These are phyloP conservation scores for Arabidopsis hybrid DNA, from an alignment of 441 rosid genomes.

Conservation along the genomic window DNA sequence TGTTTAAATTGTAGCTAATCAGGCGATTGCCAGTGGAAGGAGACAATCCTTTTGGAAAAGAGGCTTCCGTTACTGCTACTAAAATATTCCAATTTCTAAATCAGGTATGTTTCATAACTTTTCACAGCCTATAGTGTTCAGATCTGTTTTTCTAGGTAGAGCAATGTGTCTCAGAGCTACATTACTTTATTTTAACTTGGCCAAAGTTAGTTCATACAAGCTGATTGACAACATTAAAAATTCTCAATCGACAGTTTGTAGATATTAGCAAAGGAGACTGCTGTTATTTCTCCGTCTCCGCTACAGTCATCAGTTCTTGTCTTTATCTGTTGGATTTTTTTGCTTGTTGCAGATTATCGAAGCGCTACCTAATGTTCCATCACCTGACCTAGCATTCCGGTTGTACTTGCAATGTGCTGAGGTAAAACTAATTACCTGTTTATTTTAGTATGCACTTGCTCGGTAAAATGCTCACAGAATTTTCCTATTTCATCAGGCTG, in stretches of 20 bases:
- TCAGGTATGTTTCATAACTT: constrained; percentile 58
- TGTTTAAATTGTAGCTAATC: constrained; percentile 58
- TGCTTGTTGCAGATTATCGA: constrained; percentile 74
- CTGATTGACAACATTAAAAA: constrained; percentile 6
- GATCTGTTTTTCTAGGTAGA: constrained; percentile 19
- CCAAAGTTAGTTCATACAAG: constrained; percentile 7
- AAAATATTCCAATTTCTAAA: constrained; percentile 90
- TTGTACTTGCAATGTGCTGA: constrained; percentile 97
- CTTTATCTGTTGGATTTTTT: constrained; percentile 24
- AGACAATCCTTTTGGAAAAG: constrained; percentile 97
- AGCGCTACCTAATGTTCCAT: constrained; percentile 75
- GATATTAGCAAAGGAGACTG: constrained; percentile 13
- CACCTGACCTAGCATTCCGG: constrained; percentile 87
- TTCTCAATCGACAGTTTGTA: background rate
- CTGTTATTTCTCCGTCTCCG: constrained; percentile 1
- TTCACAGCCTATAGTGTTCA: constrained; percentile 6
- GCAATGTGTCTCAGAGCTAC: background rate
- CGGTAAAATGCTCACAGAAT: constrained; percentile 26
- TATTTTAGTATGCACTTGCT: constrained; percentile 30
- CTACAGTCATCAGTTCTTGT: constrained; percentile 22
- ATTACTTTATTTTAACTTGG: background rate
- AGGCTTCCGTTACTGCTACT: constrained; percentile 75
- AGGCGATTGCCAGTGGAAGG: constrained; percentile 83
- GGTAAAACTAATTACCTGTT: constrained; percentile 56
- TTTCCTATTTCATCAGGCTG: constrained; percentile 69